Percentiles rank a stretch among this genome's conserved stretches.
Conservation (phyloP, 495 filamentous ascomycete genomes). For the Penicillium diatomitis region DNA sequence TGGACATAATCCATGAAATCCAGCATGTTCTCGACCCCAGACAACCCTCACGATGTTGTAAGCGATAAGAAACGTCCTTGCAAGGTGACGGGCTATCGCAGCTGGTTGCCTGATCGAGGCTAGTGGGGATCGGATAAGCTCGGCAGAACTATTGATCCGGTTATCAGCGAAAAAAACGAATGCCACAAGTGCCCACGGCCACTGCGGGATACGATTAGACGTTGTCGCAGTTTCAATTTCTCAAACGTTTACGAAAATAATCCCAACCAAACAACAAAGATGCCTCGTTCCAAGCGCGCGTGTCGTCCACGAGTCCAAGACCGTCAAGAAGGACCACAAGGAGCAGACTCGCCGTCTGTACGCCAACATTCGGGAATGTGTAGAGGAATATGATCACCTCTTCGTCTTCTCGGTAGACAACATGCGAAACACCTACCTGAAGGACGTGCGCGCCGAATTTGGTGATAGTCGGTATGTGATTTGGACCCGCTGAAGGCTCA, state of each 20-base stretch:
- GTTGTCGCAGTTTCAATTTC: neutral
- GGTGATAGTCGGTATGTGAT: constrained; percentile 66
- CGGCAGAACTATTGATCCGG: constrained; percentile 31
- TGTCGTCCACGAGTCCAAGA: constrained; percentile 80
- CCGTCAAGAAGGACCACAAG: constrained; percentile 79
- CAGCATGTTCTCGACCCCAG: constrained; percentile 52
- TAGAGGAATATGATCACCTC: constrained; percentile 79
- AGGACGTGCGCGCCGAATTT: constrained; percentile 78
- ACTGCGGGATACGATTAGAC: neutral
- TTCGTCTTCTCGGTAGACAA: constrained; percentile 93
- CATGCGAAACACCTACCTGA: constrained; percentile 97
- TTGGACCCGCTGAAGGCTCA: neutral
- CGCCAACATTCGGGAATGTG: constrained; percentile 73
- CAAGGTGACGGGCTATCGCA: neutral
- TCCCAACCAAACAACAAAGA: constrained; percentile 35
- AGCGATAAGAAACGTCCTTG: too few relatives aligned
- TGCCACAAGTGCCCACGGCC: constrained; percentile 8
- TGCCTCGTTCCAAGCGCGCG: constrained; percentile 95
- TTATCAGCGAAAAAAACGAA: constrained; percentile 33
- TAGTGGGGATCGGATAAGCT: constrained; percentile 31
- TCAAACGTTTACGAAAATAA: neutral
- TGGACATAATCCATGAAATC: constrained; percentile 98
- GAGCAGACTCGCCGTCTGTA: constrained; percentile 84
- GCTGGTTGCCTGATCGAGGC: constrained; percentile 28
- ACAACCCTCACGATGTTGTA: neutral